phyloP scores from a whole-genome alignment of 2,329 filamentous ascomycete species.

The Diatrype stigma region DNA sequence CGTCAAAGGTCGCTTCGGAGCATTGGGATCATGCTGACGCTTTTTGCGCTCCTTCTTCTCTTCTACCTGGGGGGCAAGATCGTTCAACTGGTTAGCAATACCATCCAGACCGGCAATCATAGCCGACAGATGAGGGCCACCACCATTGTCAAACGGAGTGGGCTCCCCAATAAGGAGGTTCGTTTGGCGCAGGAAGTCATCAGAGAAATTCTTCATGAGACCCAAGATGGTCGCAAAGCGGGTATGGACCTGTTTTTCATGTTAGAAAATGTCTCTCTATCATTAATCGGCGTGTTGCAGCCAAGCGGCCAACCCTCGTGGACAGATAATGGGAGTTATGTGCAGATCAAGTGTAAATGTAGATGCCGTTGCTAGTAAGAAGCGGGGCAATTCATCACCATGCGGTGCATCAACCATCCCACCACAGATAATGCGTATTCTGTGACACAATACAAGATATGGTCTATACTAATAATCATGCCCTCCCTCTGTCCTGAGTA shows the following conservation, averaged over 20 bases:
- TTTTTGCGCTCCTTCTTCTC: conserved; percentile 90
- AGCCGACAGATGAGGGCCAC: conserved; percentile 31
- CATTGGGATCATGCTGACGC: conserved; percentile 82
- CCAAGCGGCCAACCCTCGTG: too few relatives aligned
- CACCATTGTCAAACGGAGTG: conserved; percentile 43
- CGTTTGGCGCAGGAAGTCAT: conserved; percentile 84
- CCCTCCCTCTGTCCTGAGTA: too few relatives aligned
- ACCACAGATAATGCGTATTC: too few relatives aligned
- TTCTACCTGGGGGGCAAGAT: conserved; percentile 47
- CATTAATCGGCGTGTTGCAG: too few relatives aligned
- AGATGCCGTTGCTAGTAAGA: too few relatives aligned
- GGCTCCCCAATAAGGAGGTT: conserved; percentile 72
- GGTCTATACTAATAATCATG: too few relatives aligned
- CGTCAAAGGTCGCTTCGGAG: conserved; percentile 88
- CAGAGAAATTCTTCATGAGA: conserved; percentile 73
- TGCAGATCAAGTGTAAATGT: too few relatives aligned
- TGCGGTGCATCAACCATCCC: too few relatives aligned
- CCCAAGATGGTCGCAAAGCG: conserved; percentile 76
- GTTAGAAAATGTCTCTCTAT: too few relatives aligned
- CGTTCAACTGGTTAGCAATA: conserved; percentile 43
- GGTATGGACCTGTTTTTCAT: conserved; percentile 74
- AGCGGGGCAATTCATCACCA: too few relatives aligned
- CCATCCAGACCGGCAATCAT: conserved; percentile 50
- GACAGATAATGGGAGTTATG: too few relatives aligned
- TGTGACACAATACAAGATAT: too few relatives aligned